Percentiles rank a stretch among this genome's conserved stretches.
phyloP scores from a whole-genome alignment of 345 rosid species.

The Excoecaria agallocha region DNA sequence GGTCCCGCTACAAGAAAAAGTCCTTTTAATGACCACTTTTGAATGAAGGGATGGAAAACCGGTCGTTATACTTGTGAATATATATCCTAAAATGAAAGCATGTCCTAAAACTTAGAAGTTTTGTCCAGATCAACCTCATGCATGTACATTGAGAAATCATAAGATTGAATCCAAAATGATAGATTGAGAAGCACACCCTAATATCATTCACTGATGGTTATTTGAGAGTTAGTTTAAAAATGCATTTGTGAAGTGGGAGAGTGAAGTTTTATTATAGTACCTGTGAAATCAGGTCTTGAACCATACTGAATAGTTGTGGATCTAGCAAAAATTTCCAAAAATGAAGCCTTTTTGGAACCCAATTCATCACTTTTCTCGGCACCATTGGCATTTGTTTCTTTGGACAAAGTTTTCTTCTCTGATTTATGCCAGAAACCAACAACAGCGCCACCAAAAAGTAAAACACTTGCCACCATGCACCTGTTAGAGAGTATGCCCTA shows the following conservation, averaged over 20 bases:
- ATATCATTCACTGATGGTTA: too few species aligned
- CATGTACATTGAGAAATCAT: too few species aligned
- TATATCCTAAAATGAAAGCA: too few species aligned
- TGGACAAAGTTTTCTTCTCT: constrained; percentile 24
- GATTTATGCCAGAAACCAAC: constrained; percentile 65
- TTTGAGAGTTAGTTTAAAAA: not conserved
- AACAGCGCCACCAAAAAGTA: constrained; percentile 65
- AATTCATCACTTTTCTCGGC: constrained; percentile 7
- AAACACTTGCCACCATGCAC: constrained; percentile 63
- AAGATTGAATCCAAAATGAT: too few species aligned
- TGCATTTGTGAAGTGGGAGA: not conserved
- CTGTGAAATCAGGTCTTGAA: constrained; percentile 75
- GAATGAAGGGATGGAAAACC: too few species aligned
- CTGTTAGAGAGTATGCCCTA: too few species aligned
- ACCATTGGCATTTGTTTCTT: constrained; percentile 10
- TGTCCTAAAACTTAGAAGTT: too few species aligned
- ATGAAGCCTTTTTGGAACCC: constrained; percentile 8
- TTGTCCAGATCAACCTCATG: too few species aligned
- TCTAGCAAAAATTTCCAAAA: constrained; percentile 17
- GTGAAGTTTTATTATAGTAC: constrained; percentile 23
- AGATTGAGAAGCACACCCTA: too few species aligned
- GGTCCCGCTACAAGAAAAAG: too few species aligned
- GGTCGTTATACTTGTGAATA: too few species aligned
- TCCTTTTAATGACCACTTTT: too few species aligned
- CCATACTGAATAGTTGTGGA: constrained; percentile 51